Percentiles rank a stretch among this genome's conserved stretches.
Conservation (phyloP, 1,284 basidiomycete species). For the Ganoderma meredithae region DNA sequence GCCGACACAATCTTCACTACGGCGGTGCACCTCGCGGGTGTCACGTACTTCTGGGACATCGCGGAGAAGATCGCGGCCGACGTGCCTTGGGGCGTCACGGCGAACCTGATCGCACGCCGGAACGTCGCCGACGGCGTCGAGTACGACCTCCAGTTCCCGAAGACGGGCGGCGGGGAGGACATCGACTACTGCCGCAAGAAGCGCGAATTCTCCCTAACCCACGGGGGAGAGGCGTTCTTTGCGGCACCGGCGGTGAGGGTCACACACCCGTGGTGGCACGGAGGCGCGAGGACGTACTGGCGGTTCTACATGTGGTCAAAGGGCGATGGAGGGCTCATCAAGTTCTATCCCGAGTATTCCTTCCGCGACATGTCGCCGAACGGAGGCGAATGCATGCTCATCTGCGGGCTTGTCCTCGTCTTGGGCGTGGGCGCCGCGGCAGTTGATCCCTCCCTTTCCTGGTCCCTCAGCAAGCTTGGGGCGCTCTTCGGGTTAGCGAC, state of each 20-base stretch:
- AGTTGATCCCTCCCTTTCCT: conserved; percentile 19
- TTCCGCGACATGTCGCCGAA: conserved; percentile 58
- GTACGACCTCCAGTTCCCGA: conserved; percentile 59
- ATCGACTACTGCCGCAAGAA: conserved; percentile 66
- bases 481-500: conserved; percentile 40
- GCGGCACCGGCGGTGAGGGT: conserved; percentile 56
- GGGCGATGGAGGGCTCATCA: conserved; percentile 61
- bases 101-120: conserved; percentile 60
- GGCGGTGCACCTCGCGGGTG: conserved; percentile 61
- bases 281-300: conserved; percentile 56
- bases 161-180: conserved; percentile 71
- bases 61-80: conserved; percentile 55
- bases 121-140: conserved; percentile 52
- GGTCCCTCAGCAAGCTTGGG: conserved; percentile 28
- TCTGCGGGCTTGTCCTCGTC: conserved; percentile 34
- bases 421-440: conserved; percentile 26
- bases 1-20: conserved; percentile 58
- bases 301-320: conserved; percentile 66
- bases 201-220: conserved; percentile 46
- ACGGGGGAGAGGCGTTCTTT: conserved; percentile 51
- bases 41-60: conserved; percentile 70
- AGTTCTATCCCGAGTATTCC: conserved; percentile 53
- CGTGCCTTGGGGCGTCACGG: conserved; percentile 70
- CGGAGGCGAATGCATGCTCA: conserved; percentile 54
- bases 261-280: conserved; percentile 66